Percentiles rank a stretch among this genome's conserved stretches.
Conservation (phyloP, 257 asterid genomes). For the Lantana camara region DNA sequence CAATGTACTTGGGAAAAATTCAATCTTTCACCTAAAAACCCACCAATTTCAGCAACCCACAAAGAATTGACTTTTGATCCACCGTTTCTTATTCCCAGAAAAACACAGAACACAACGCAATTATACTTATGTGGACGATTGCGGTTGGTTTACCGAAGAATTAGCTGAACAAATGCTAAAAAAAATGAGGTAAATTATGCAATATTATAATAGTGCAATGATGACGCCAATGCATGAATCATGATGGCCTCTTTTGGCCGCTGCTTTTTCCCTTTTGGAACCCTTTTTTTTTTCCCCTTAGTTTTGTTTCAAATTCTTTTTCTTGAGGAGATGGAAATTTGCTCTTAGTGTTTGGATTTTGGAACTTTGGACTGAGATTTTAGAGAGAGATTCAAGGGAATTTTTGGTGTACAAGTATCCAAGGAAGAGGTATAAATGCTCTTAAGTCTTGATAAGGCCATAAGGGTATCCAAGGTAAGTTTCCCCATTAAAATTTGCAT, state of each 20-base stretch:
- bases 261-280: not conserved
- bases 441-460: too few relatives aligned
- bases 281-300: not conserved
- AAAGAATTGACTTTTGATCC: constrained; percentile 6
- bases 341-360: too few relatives aligned
- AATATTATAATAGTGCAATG: not conserved
- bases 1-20: not conserved
- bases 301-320: not conserved
- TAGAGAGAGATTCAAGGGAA: not conserved
- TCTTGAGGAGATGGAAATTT: not conserved
- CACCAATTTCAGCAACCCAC: not conserved
- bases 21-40: constrained; percentile 5
- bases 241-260: constrained; percentile 8
- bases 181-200: not conserved
- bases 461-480: not conserved
- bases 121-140: constrained; percentile 19
- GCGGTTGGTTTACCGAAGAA: constrained; percentile 25
- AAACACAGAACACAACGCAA: constrained; percentile 2
- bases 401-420: not conserved
- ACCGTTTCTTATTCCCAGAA: constrained; percentile 8
- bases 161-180: constrained; percentile 31
- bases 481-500: too few relatives aligned
- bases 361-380: not conserved
- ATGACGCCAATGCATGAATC: constrained; percentile 20
- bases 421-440: not conserved